Evolutionary conservation across 1,284 basidiomycete species (phyloP), one percentile per base, ranked within the genome.

Genomic region (Coniferiporia sulphurascens): DNA sequence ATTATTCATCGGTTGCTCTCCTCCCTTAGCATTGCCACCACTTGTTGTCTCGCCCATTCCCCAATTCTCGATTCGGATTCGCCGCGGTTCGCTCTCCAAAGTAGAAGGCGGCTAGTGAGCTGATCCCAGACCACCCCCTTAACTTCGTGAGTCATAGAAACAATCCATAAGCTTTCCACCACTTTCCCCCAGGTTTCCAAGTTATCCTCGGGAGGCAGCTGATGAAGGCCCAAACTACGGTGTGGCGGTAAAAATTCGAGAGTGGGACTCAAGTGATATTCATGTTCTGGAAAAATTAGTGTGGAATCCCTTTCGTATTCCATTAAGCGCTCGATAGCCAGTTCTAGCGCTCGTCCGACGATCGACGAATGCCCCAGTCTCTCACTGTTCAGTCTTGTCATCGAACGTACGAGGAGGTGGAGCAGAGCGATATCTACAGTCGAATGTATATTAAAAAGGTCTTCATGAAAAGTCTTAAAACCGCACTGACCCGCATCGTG

Each of bases 121-220:
- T 66, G 70, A 60, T 80, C 78, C 85, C 86, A 89, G 4, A 72
- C 70, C 0, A 55, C 48, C 4, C 66, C 63, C 52, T 68, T 74
- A 10, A 62, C 57, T 0, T 74, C 67, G 2, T 76, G 57, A 0
- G 68, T 65, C 81, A 87, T 84, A 9, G 76, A 70, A 0, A 77
- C 73, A 22, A 79, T 75, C 84, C 86, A 90, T 3, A 91, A 74
- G 7, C 67, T 66, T 63, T 86, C 82, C 1, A 87, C 78, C 6
- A 72, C 72, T 44, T 66, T 69, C 0, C 81, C 82, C 86, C 88
- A 91, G 1, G 70, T 61, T 17, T 65, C 49, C 8, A 63, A 32
- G 19, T 55, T 49, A 10, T 46, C 36, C 35, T 48, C 38, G 22
- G 46, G 49, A 15, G 36, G n/a, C 2, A 65, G 52, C 10, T 76